Percentiles rank a stretch among this genome's conserved stretches.
Evolutionary conservation across 768 basidiomycete species (phyloP).

Genomic region (Termitomyces sp.): DNA sequence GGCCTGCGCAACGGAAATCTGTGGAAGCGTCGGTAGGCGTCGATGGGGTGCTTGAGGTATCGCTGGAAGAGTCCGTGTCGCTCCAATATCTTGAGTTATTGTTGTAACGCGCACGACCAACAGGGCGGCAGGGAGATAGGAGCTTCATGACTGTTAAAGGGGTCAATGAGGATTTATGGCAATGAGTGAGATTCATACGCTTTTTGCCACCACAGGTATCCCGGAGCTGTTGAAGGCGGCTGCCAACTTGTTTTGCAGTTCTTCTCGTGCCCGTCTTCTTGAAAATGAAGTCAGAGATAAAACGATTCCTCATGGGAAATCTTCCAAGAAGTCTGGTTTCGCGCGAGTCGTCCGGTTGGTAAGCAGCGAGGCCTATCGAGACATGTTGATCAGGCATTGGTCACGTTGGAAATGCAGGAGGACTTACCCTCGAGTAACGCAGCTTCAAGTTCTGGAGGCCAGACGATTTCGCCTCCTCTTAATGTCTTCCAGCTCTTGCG

Average conservation of each 20-base stretch:
- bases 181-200: slow-evolving; percentile 40
- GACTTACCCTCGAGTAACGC: slow-evolving; percentile 66
- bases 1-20: slow-evolving; percentile 21
- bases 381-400: slow-evolving; percentile 5
- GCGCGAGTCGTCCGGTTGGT: slow-evolving; percentile 68
- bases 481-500: slow-evolving; percentile 77
- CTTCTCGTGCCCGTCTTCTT: slow-evolving; percentile 65
- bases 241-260: slow-evolving; percentile 78
- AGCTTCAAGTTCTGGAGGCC: slow-evolving; percentile 78
- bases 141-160: slow-evolving; percentile 42
- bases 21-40: slow-evolving; percentile 36
- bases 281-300: slow-evolving; percentile 76
- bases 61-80: slow-evolving; percentile 36
- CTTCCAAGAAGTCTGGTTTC: slow-evolving; percentile 72
- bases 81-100: slow-evolving; percentile 21
- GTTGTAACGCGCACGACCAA: slow-evolving; percentile 15
- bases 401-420: neutral
- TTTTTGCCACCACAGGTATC: slow-evolving; percentile 72
- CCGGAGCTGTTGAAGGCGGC: slow-evolving; percentile 73
- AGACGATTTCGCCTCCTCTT: slow-evolving; percentile 70
- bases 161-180: slow-evolving; percentile 3
- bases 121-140: slow-evolving; percentile 33
- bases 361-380: slow-evolving; percentile 59
- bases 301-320: slow-evolving; percentile 76
- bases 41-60: slow-evolving; percentile 34